Evolutionary conservation across 202 grass and related monocot genomes (phyloP).

Genomic region (Alloteropsis angusta): DNA sequence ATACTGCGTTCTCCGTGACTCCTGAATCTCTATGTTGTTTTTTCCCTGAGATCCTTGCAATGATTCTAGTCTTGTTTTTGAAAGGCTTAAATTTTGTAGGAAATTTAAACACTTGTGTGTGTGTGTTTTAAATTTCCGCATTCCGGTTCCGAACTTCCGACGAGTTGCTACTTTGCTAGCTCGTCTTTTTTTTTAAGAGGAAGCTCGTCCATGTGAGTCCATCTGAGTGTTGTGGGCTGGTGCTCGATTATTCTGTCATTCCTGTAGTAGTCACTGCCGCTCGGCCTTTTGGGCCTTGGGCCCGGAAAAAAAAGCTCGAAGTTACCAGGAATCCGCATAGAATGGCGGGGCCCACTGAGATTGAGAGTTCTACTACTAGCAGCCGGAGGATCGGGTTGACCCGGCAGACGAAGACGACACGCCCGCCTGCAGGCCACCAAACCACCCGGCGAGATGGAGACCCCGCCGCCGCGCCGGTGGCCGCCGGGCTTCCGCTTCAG

Average conservation of each 20-base stretch:
- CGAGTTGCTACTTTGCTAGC: not conserved
- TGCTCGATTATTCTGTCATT: not conserved
- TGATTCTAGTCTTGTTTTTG: not conserved
- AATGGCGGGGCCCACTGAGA: not conserved
- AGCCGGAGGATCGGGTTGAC: constrained; percentile 24
- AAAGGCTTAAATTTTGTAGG: no score
- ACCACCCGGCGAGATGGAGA: constrained; percentile 16
- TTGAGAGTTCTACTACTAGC: not conserved
- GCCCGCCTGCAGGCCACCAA: not conserved
- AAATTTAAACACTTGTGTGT: not conserved
- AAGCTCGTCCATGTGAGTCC: not conserved
- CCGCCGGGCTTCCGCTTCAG: constrained; percentile 96
- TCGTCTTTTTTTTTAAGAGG: no score
- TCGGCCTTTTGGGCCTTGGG: not conserved
- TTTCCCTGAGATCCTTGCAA: not conserved
- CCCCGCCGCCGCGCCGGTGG: constrained; percentile 43
- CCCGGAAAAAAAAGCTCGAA: not conserved
- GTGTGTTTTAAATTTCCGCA: not conserved
- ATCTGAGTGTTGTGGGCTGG: not conserved
- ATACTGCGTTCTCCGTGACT: not conserved
- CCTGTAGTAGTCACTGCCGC: not conserved
- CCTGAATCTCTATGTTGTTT: not conserved
- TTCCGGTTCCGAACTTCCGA: not conserved
- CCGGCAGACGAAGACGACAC: not conserved
- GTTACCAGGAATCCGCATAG: constrained; percentile 15